Conservation (phyloP, 148 eudicot species). For the Heliamphora exappendiculata region DNA sequence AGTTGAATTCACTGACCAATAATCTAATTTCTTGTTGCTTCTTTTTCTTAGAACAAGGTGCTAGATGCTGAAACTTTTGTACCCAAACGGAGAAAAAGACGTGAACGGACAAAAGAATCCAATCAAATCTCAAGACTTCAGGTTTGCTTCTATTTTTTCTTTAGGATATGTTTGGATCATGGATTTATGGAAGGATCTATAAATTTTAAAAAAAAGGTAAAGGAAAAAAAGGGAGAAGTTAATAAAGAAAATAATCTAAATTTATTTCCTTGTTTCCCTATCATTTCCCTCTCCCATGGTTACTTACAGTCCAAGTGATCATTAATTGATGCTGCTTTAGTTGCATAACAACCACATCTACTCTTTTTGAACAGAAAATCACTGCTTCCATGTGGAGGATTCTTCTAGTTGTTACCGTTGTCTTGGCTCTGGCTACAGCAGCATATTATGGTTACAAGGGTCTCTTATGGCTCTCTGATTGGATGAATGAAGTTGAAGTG, state of each 20-base stretch:
- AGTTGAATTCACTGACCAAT: background rate
- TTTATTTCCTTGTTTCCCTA: too few species aligned
- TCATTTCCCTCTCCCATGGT: too few species aligned
- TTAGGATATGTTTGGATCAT: too few species aligned
- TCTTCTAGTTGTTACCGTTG: conserved; percentile 31
- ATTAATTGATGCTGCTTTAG: background rate
- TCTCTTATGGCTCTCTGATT: conserved; percentile 58
- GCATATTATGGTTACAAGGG: conserved; percentile 70
- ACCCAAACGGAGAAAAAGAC: conserved; percentile 60
- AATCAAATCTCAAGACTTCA: conserved; percentile 46
- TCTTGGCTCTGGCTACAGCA: conserved; percentile 31
- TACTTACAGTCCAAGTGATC: background rate
- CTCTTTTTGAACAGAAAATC: conserved; percentile 48
- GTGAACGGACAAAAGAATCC: conserved; percentile 42
- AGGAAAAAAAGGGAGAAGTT: too few species aligned
- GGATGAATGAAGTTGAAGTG: conserved; percentile 82
- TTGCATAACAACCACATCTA: conserved; percentile 3
- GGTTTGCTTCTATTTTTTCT: conserved; percentile 29
- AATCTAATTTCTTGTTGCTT: background rate
- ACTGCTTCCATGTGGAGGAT: conserved; percentile 25
- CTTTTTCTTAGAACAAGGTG: conserved; percentile 45
- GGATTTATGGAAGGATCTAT: too few species aligned
- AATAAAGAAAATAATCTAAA: too few species aligned
- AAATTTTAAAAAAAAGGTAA: too few species aligned
- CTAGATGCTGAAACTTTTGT: conserved; percentile 26